phyloP scores from a whole-genome alignment of 108 stramenopile species.

The Nannochloropsis salina region DNA sequence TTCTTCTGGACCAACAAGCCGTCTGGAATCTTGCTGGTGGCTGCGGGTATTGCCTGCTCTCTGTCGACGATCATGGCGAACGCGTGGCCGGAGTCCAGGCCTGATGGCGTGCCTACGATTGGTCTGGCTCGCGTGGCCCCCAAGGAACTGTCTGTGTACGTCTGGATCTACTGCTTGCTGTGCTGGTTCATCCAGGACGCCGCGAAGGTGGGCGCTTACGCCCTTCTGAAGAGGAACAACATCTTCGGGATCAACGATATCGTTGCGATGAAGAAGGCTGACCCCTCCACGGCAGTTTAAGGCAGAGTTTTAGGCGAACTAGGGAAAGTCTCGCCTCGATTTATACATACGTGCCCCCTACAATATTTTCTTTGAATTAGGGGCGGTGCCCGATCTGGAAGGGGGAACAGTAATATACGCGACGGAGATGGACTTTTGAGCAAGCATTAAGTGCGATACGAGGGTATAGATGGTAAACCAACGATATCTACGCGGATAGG shows the following conservation, averaged over 20 bases:
- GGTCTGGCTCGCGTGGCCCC: neutral
- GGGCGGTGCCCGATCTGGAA: too few species aligned
- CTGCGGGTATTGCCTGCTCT: conserved; percentile 28
- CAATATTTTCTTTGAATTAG: too few species aligned
- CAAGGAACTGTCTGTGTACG: conserved; percentile 14
- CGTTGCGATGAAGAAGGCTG: neutral
- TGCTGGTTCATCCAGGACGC: conserved; percentile 48
- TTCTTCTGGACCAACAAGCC: conserved; percentile 37
- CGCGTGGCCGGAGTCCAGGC: conserved; percentile 31
- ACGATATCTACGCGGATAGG: too few species aligned
- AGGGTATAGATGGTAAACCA: too few species aligned
- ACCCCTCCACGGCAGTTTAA: neutral
- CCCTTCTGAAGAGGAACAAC: conserved; percentile 20
- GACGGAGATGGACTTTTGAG: too few species aligned
- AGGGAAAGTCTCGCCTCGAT: too few species aligned
- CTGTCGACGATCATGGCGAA: conserved; percentile 38
- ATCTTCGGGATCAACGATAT: conserved; percentile 26
- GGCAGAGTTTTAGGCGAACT: too few species aligned
- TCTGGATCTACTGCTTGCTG: conserved; percentile 49
- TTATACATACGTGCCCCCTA: too few species aligned
- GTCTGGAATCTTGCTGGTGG: conserved; percentile 17
- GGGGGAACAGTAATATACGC: too few species aligned
- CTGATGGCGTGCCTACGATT: neutral
- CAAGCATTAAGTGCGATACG: too few species aligned
- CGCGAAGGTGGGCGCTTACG: neutral